A percentile compares a stretch with the other conserved stretches of the same genome.
phyloP scores from a whole-genome alignment of 108 stramenopile genomes.

The Mediolabrus comicus region DNA sequence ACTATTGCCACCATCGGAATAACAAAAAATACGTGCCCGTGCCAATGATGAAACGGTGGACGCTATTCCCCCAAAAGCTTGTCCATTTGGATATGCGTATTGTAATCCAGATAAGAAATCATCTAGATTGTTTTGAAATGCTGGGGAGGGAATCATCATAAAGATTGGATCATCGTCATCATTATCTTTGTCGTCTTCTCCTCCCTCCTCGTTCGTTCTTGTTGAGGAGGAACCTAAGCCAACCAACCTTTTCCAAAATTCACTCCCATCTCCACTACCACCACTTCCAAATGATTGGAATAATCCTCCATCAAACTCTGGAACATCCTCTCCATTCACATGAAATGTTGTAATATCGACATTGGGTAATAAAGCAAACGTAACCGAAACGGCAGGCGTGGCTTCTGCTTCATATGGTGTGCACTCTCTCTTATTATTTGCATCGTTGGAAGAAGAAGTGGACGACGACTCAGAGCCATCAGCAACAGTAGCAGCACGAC shows the following conservation, averaged over 20 bases:
- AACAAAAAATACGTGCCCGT: constrained; percentile 67
- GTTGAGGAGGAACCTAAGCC: constrained; percentile 37
- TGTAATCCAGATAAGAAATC: constrained; percentile 59
- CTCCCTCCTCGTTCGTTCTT: constrained; percentile 1
- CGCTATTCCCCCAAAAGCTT: constrained; percentile 74
- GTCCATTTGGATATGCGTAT: constrained; percentile 34
- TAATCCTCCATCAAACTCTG: constrained; percentile 51
- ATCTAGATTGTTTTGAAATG: constrained; percentile 74
- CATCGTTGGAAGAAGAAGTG: neutral
- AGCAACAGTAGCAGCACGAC: constrained; percentile 19
- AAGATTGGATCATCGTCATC: constrained; percentile 41
- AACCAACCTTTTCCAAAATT: constrained; percentile 31
- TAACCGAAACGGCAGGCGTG: constrained; percentile 60
- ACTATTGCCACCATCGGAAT: constrained; percentile 20
- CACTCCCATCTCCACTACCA: constrained; percentile 5
- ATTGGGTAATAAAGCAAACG: constrained; percentile 68
- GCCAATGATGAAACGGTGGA: constrained; percentile 74
- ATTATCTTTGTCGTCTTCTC: constrained; percentile 17
- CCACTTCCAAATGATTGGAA: constrained; percentile 26
- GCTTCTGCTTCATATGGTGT: constrained; percentile 71
- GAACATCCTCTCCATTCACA: constrained; percentile 59
- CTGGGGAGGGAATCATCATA: constrained; percentile 69
- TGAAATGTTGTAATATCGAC: constrained; percentile 64
- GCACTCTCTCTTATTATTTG: neutral
- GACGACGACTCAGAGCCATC: neutral